These are phyloP conservation scores for Reticulascus tulasneorum DNA, from an alignment of 2,329 filamentous ascomycete genomes.

Conservation along the genomic window DNA sequence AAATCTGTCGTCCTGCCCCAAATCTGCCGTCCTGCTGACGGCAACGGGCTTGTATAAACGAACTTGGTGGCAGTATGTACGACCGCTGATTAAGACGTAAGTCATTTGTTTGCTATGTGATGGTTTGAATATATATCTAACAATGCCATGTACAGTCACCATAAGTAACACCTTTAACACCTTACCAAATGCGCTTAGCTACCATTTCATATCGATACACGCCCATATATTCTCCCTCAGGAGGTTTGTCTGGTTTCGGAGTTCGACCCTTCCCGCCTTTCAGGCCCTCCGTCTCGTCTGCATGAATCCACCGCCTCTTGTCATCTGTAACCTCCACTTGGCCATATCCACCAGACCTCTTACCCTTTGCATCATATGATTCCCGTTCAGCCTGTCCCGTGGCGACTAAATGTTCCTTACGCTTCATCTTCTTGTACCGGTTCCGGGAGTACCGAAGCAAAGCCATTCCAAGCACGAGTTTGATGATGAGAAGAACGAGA, in stretches of 20 bases:
- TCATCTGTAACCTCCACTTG: slow-evolving; percentile 88
- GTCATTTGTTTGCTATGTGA: no score
- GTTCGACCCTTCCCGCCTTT: slow-evolving; percentile 49
- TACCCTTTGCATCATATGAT: slow-evolving; percentile 65
- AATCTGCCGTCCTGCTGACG: no score
- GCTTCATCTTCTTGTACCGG: slow-evolving; percentile 78
- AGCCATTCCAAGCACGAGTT: slow-evolving; percentile 83
- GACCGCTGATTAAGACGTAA: no score
- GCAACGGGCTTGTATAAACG: no score
- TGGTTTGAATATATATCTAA: no score
- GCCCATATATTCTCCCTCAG: slow-evolving; percentile 50
- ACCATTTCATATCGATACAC: slow-evolving; percentile 90
- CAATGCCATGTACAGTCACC: no score
- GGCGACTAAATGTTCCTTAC: slow-evolving; percentile 52
- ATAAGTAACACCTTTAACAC: no score
- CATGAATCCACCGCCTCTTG: slow-evolving; percentile 78
- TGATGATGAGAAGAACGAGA: slow-evolving; percentile 77
- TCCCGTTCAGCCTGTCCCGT: slow-evolving; percentile 45
- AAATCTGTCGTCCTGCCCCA: no score
- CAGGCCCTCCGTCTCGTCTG: slow-evolving; percentile 72
- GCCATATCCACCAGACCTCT: slow-evolving; percentile 75
- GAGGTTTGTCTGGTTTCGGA: slow-evolving; percentile 51
- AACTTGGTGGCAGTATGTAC: no score
- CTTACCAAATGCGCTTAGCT: slow-evolving; percentile 91
- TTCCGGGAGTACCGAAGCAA: slow-evolving; percentile 75